A percentile compares a stretch with the other conserved stretches of the same genome.
Evolutionary conservation across 2,329 filamentous ascomycete genomes (phyloP).

Genomic region (Penicillium expansum): DNA sequence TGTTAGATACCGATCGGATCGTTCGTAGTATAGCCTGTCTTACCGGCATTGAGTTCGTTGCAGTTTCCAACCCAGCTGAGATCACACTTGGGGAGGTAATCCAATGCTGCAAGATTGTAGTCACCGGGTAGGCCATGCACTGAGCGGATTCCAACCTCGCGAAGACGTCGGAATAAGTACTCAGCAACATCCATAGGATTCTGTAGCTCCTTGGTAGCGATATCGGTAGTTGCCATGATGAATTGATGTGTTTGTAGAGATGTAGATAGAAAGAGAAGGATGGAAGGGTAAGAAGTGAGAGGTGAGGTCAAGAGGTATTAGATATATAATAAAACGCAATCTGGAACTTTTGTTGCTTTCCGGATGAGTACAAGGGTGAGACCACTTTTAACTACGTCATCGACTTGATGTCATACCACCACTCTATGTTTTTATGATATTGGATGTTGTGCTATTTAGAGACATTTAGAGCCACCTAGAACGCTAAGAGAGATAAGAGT

Average conservation of each 20-base stretch:
- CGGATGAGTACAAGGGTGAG: not conserved
- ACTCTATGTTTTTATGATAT: not conserved
- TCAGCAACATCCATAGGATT: slow-evolving; percentile 47
- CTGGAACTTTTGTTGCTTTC: not conserved
- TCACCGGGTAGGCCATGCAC: slow-evolving; percentile 58
- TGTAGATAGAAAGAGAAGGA: not conserved
- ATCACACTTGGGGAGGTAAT: slow-evolving; percentile 55
- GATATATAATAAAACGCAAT: not conserved
- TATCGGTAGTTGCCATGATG: slow-evolving; percentile 39
- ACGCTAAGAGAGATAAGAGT: not conserved
- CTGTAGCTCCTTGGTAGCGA: slow-evolving; percentile 45
- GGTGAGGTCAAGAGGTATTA: not conserved
- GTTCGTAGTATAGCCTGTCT: not conserved
- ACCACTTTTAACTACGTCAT: slow-evolving; percentile 21
- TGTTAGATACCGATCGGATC: not conserved
- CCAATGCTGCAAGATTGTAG: slow-evolving; percentile 64
- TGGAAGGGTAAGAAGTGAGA: not conserved
- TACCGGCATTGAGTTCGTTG: slow-evolving; percentile 61
- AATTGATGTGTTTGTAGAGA: not conserved
- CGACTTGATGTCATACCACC: slow-evolving; percentile 27
- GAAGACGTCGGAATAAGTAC: slow-evolving; percentile 51
- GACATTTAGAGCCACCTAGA: not conserved
- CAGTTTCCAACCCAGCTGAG: slow-evolving; percentile 60
- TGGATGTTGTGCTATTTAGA: not conserved
- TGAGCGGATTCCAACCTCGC: slow-evolving; percentile 49